phyloP scores from a whole-genome alignment of 108 stramenopile species.

The Cyclotella kingstonii region DNA sequence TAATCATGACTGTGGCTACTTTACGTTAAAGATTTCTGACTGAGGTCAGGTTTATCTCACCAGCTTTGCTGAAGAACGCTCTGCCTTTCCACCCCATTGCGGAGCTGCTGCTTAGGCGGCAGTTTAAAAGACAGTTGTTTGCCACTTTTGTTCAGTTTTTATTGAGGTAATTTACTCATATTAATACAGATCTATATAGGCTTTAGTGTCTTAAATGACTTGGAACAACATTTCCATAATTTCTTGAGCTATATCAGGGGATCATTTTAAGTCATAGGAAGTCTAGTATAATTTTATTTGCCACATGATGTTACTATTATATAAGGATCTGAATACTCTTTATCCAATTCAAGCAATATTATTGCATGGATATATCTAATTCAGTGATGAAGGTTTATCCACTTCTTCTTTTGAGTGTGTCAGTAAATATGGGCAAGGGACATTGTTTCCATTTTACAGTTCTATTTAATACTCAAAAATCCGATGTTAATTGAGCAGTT shows the following conservation, averaged over 20 bases:
- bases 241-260: conserved; percentile 41
- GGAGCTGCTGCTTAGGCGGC: too few species aligned
- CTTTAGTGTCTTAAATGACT: conserved; percentile 21
- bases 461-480: background rate
- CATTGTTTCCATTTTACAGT: background rate
- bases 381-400: conserved; percentile 35
- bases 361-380: conserved; percentile 38
- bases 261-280: conserved; percentile 6
- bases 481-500: too few species aligned
- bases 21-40: too few species aligned
- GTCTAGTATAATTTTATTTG: conserved; percentile 15
- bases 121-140: too few species aligned
- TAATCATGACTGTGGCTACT: too few species aligned
- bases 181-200: too few species aligned
- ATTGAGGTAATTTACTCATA: too few species aligned
- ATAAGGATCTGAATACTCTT: conserved; percentile 22
- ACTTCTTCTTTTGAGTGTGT: conserved; percentile 14
- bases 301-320: conserved; percentile 31
- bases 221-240: conserved; percentile 33
- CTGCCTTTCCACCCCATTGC: too few species aligned
- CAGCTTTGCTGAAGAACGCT: too few species aligned
- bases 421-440: conserved; percentile 33
- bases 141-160: too few species aligned
- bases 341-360: too few species aligned
- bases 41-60: too few species aligned